Evolutionary conservation across 2,329 filamentous ascomycete genomes (phyloP), one percentile per base, ranked within the genome.

Genomic region (Cyclaneusma minus): DNA sequence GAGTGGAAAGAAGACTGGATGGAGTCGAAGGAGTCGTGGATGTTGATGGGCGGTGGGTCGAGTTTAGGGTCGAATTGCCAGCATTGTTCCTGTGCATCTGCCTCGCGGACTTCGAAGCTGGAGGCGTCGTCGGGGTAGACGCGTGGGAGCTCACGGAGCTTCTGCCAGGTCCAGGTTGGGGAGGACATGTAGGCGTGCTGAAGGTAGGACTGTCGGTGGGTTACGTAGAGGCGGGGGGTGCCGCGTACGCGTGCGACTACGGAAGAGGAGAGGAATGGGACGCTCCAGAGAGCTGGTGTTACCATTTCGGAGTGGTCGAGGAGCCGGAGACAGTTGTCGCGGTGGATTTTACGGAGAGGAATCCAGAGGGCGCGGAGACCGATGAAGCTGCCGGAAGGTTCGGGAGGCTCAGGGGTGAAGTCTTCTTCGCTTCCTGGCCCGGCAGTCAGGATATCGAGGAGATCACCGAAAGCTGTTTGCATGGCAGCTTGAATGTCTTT

Each of bases 331-430:
- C 70, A 65, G 0, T 74, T 73, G 30, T 82, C 75, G 42, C 77
- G 82, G 43, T 79, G 68, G 3, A 82, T 55, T 46, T 85, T 85
- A 26, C 79, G 68, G 11, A 87, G 55, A 4, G 80, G 80, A n/a
- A 85, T 63, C 64, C 78, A 82, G 0, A 66, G 51, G 22, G 76
- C 71, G 28, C 65, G 62, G 11, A 85, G 56, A 5, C 72, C 79
- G 12, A 73, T 53, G 27, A 63, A 70, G 21, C 55, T 55, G 4
- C 51, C 39, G 7, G 54, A 42, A 22, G 47, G 48, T 22, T 28
- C 26, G 11, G 18, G 13, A 1, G 29, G 23, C 3, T 30, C 29
- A 15, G 27, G 18, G 19, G 35, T 35, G 12, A 31, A 29, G 14
- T 41, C 36, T 5, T 32, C 27, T 12, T 34, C 27, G 10, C 31